A percentile compares a stretch with the other conserved stretches of the same genome.
These are phyloP conservation scores for Cornus controversa DNA, from an alignment of 148 eudicot genomes.

Conservation along the genomic window DNA sequence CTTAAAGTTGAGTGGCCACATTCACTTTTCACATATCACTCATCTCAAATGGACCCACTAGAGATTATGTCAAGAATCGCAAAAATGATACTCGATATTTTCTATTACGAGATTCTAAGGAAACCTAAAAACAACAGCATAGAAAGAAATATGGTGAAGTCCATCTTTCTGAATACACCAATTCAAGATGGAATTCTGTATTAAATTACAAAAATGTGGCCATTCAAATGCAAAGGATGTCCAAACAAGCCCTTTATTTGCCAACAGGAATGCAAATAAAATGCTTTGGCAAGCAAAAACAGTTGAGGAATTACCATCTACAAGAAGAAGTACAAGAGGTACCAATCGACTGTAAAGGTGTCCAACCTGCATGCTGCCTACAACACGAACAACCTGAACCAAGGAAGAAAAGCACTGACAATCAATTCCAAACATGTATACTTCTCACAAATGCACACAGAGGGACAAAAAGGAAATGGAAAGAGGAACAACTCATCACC, in stretches of 20 bases:
- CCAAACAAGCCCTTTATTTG: background rate
- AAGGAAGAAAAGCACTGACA: background rate
- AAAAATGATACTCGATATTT: no score
- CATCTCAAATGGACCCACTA: no score
- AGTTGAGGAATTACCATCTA: slow-evolving; percentile 64
- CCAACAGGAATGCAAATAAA: background rate
- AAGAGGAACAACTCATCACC: background rate
- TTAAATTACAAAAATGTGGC: no score
- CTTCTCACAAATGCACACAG: background rate
- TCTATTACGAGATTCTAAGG: no score
- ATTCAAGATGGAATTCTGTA: no score
- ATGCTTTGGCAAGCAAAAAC: background rate
- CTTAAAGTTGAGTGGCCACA: no score
- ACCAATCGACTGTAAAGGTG: slow-evolving; percentile 79
- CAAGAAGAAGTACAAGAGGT: slow-evolving; percentile 89
- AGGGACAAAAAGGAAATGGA: background rate
- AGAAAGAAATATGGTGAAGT: no score
- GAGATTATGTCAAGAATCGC: no score
- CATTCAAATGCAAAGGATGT: no score
- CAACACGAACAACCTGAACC: slow-evolving; percentile 63
- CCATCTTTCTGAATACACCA: no score
- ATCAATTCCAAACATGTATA: background rate
- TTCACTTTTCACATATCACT: no score
- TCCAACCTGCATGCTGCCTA: slow-evolving; percentile 62
- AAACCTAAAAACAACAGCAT: no score